Conservation (phyloP, 495 filamentous ascomycete genomes). For the Clohesyomyces aquaticus region DNA sequence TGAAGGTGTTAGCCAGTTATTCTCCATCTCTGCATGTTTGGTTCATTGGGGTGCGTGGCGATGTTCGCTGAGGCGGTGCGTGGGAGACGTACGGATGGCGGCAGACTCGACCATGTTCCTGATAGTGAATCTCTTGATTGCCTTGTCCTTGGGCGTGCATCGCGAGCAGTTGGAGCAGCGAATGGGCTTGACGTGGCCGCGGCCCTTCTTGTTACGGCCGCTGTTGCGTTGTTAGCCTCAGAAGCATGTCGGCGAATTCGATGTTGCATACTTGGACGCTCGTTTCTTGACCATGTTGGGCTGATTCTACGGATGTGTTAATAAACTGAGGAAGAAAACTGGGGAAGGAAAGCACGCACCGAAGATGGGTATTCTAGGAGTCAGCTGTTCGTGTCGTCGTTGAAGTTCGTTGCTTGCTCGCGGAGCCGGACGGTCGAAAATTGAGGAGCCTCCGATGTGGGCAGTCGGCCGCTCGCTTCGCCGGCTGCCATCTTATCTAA, state of each 20-base stretch:
- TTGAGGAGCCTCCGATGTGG: slow-evolving; percentile 20
- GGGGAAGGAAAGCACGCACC: slow-evolving; percentile 18
- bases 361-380: slow-evolving; percentile 36
- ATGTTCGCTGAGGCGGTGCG: slow-evolving; percentile 2
- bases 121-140: slow-evolving; percentile 99
- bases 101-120: slow-evolving; percentile 99
- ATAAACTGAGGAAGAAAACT: neutral
- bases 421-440: slow-evolving; percentile 19
- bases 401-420: slow-evolving; percentile 13
- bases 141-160: slow-evolving; percentile 99
- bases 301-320: slow-evolving; percentile 34
- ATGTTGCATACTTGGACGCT: slow-evolving; percentile 81
- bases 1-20: slow-evolving; percentile 13
- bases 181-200: slow-evolving; percentile 99
- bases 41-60: neutral
- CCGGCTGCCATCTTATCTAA: slow-evolving; percentile 37
- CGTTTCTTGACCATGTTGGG: slow-evolving; percentile 99
- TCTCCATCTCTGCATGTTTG: neutral
- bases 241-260: slow-evolving; percentile 4
- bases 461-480: no score
- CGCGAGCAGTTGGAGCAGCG: slow-evolving; percentile 99
- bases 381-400: slow-evolving; percentile 35
- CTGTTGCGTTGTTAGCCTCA: slow-evolving; percentile 51
- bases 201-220: slow-evolving; percentile 99
- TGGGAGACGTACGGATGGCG: slow-evolving; percentile 89